These are phyloP conservation scores for Phaeomoniella chlamydospora DNA, from an alignment of 2,329 filamentous ascomycete species.

Conservation along the genomic window DNA sequence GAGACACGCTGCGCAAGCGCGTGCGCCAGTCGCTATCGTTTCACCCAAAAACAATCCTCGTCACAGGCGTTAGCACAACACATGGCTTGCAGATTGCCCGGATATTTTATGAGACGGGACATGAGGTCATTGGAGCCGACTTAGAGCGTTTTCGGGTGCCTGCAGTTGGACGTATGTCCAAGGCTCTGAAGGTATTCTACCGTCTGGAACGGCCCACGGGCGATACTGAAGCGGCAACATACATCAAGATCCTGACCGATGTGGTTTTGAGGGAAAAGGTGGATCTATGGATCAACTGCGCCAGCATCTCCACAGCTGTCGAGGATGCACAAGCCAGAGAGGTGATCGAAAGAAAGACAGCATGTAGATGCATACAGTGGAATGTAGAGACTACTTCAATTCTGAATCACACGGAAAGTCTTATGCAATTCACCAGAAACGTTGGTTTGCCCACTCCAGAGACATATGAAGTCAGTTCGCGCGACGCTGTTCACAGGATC, in stretches of 20 bases:
- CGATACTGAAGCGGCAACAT: conserved; percentile 25
- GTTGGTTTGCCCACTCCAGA: conserved; percentile 41
- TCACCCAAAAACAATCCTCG: conserved; percentile 42
- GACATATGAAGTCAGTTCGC: conserved; percentile 37
- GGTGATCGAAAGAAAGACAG: conserved; percentile 40
- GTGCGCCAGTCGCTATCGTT: conserved; percentile 19
- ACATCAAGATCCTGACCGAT: conserved; percentile 41
- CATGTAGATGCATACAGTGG: conserved; percentile 51
- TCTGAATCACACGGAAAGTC: conserved; percentile 51
- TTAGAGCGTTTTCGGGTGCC: conserved; percentile 34
- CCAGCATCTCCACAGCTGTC: conserved; percentile 49
- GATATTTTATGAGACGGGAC: conserved; percentile 47
- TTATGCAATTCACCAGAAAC: conserved; percentile 42
- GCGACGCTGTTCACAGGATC: conserved; percentile 37
- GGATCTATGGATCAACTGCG: conserved; percentile 61
- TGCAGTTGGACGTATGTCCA: conserved; percentile 44
- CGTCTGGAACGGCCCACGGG: conserved; percentile 21
- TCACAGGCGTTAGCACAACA: conserved; percentile 60
- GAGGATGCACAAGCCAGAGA: conserved; percentile 55
- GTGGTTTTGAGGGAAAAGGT: conserved; percentile 47
- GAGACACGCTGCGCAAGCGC: conserved; percentile 11
- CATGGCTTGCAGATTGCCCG: conserved; percentile 56
- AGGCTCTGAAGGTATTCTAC: conserved; percentile 41
- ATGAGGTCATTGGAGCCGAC: conserved; percentile 60
- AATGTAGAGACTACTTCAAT: conserved; percentile 38